A percentile compares a stretch with the other conserved stretches of the same genome.
Conservation (phyloP, 805 yeast genomes). For the Kodamaea fukazawae region DNA sequence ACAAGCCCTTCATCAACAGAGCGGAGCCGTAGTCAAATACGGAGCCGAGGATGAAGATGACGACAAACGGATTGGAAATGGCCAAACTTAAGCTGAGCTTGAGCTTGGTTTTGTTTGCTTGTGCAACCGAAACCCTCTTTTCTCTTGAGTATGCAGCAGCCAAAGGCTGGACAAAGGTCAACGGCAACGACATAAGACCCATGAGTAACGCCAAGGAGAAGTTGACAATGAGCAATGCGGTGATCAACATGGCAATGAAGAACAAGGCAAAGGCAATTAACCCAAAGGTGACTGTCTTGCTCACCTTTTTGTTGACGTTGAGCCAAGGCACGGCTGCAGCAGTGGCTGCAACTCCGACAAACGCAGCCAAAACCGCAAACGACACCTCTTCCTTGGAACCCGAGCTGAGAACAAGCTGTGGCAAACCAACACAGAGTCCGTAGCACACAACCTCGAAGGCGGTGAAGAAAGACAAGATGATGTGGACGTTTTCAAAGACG, state of each 20-base stretch:
- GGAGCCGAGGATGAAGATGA: constrained; percentile 25
- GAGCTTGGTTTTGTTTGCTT: constrained; percentile 13
- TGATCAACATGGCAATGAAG: constrained; percentile 61
- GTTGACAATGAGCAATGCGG: constrained; percentile 76
- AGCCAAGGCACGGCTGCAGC: constrained; percentile 15
- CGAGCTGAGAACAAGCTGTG: constrained; percentile 17
- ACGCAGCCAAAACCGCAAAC: constrained; percentile 15
- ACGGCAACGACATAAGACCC: constrained; percentile 72
- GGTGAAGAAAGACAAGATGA: constrained; percentile 26
- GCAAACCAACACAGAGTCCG: constrained; percentile 24
- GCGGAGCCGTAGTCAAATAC: constrained; percentile 32
- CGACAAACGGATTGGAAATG: constrained; percentile 52
- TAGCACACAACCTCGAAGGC: constrained; percentile 25
- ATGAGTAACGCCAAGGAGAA: constrained; percentile 75
- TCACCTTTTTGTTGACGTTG: constrained; percentile 12
- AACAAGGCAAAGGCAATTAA: constrained; percentile 49
- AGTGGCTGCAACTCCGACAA: constrained; percentile 15
- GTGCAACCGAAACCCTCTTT: constrained; percentile 9
- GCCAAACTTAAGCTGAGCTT: constrained; percentile 30
- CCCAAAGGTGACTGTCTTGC: constrained; percentile 23
- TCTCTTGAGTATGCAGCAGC: constrained; percentile 13
- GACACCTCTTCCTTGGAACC: constrained; percentile 13
- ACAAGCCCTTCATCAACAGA: constrained; percentile 48
- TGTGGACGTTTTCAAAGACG: constrained; percentile 22
- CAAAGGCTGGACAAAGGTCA: constrained; percentile 56